phyloP scores from a whole-genome alignment of 2,329 filamentous ascomycete genomes.

The Nigrograna mackinnonii region DNA sequence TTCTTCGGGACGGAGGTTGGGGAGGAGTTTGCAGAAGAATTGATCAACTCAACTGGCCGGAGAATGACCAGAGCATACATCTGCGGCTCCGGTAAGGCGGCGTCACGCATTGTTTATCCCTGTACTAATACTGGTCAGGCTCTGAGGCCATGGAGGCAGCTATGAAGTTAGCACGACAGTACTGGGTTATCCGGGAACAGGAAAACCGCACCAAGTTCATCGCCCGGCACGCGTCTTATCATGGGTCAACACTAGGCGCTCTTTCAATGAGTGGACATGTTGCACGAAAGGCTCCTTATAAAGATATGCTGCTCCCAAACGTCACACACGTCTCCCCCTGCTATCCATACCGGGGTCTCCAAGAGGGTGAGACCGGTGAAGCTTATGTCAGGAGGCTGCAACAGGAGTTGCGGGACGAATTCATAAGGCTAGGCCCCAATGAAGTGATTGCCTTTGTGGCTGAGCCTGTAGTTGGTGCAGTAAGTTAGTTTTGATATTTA shows the following conservation, averaged over 20 bases:
- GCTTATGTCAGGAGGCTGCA: slow-evolving; percentile 65
- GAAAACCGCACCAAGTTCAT: slow-evolving; percentile 63
- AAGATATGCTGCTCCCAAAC: slow-evolving; percentile 60
- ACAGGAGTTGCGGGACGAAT: slow-evolving; percentile 69
- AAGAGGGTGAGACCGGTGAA: slow-evolving; percentile 55
- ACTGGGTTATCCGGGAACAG: slow-evolving; percentile 59
- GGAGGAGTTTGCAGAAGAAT: slow-evolving; percentile 55
- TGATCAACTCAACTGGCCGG: slow-evolving; percentile 56
- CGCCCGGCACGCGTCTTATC: slow-evolving; percentile 67
- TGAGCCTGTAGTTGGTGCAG: slow-evolving; percentile 73
- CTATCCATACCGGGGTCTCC: slow-evolving; percentile 64
- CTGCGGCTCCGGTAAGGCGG: slow-evolving; percentile 59
- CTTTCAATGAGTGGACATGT: slow-evolving; percentile 67
- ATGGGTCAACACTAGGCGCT: slow-evolving; percentile 71
- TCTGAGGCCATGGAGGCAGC: slow-evolving; percentile 72
- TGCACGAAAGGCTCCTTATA: slow-evolving; percentile 63
- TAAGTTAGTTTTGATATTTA: slow-evolving; percentile 44
- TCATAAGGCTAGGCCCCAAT: slow-evolving; percentile 63
- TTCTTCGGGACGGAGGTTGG: slow-evolving; percentile 60
- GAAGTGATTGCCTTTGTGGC: slow-evolving; percentile 74
- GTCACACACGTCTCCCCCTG: slow-evolving; percentile 68
- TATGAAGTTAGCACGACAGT: slow-evolving; percentile 70
- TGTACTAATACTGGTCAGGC: slow-evolving; percentile 43
- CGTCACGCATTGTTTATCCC: neutral
- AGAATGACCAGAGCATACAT: slow-evolving; percentile 60